Evolutionary conservation across 192 early-diverging fungal species (phyloP).

Genomic region (Globomyces pollinis-pini): DNA sequence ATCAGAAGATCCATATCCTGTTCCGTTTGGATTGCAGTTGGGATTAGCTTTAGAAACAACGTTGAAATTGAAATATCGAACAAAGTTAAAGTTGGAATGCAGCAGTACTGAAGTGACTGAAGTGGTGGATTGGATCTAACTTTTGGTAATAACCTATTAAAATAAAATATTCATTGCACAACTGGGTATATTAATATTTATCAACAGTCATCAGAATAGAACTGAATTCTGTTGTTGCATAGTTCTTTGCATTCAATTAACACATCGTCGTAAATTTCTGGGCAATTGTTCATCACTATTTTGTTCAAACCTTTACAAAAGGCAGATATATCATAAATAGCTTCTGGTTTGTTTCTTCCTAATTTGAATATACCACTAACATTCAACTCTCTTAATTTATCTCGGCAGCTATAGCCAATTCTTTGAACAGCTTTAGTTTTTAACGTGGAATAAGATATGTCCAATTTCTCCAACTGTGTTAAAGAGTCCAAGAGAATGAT

Average conservation of each 20-base stretch:
- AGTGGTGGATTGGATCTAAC: conserved; percentile 4
- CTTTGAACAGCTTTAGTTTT: not conserved
- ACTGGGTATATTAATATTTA: not conserved
- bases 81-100: not conserved
- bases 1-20: not conserved
- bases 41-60: not conserved
- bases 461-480: not conserved
- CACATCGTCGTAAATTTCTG: conserved; percentile 5
- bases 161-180: not conserved
- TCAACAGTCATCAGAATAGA: not conserved
- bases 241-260: conserved; percentile 3
- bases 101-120: not conserved
- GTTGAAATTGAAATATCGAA: not conserved
- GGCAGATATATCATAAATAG: not conserved
- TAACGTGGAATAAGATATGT: conserved; percentile 12
- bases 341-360: conserved; percentile 7
- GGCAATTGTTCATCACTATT: not conserved
- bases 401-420: not conserved
- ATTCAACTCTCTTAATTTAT: conserved; percentile 2
- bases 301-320: conserved; percentile 4
- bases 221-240: conserved; percentile 2
- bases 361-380: conserved; percentile 10
- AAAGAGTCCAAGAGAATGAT: not conserved
- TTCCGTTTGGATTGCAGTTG: conserved; percentile 5
- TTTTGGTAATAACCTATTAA: not conserved